Evolutionary conservation across 73 alveolate genomes (phyloP).

Genomic region (Tetrahymena borealis): DNA sequence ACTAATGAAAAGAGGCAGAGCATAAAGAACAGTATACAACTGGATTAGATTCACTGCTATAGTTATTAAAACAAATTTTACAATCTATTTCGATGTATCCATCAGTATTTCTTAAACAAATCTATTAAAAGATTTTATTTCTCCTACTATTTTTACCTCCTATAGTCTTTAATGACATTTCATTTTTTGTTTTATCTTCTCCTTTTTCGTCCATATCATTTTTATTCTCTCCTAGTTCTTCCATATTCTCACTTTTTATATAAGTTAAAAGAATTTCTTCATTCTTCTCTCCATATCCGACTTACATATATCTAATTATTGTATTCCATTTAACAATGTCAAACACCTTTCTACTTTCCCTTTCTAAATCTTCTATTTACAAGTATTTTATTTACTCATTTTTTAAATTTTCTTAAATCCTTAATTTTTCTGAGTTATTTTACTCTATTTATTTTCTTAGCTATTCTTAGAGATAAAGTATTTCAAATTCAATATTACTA

Average conservation of each 20-base stretch:
- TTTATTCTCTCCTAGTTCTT: not conserved
- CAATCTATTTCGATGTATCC: not conserved
- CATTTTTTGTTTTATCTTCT: not conserved
- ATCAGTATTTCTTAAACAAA: not conserved
- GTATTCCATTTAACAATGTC: not conserved
- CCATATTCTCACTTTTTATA: not conserved
- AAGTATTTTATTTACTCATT: not conserved
- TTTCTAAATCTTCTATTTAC: not conserved
- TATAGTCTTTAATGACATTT: not conserved
- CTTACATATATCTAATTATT: not conserved
- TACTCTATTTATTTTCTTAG: not conserved
- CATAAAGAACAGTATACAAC: not conserved
- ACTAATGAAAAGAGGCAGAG: not conserved
- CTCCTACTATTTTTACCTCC: not conserved
- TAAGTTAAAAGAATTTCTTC: not conserved
- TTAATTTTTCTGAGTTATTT: not conserved
- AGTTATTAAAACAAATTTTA: not conserved
- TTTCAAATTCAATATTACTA: not conserved
- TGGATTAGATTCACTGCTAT: not conserved
- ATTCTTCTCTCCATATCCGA: not conserved
- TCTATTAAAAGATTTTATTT: not conserved
- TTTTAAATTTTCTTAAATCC: not conserved
- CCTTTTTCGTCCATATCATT: not conserved
- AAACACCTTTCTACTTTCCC: not conserved
- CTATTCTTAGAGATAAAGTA: not conserved